Base-by-base conservation (phyloP, 768 basidiomycete species). In the Suillus cothurnatus region DNA sequence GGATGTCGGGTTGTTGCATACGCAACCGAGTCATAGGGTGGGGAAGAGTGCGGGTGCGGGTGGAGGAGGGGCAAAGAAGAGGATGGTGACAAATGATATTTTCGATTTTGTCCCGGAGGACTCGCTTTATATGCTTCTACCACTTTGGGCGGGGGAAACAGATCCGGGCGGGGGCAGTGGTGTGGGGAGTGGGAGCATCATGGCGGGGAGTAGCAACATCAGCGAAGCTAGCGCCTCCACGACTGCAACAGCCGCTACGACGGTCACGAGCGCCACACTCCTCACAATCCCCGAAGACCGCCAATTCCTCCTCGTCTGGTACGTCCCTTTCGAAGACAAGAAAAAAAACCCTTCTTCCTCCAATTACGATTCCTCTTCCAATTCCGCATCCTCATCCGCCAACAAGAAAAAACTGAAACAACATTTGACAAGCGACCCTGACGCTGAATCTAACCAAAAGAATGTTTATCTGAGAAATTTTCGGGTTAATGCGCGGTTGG, bases 91-190 rank as follows among this genome's bases (percentile, higher is more conserved):
- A 11, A 66, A 71, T 6, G 82, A 85, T 64, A 80, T 90, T 66
- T 85, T 92, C 63, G 81, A 84, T 39, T 80, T 85, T 39, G 81
- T 94, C 43, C 89, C 89, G 0, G 76, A 84, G 6, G 91, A 93
- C 17, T 85, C 86, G 28, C 79, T 93, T 61, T 92, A 89, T 73
- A 94, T 94, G 93, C 82, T 93, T 31, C 80, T 94, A 21, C 93
- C 93, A 19, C 81, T 94, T n/a, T 94, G 92, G 92, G 87, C 89
- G 11, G 85, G 88, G 21, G 89, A 91, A 68, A 91, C 86, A 1
- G 91, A 91, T 73, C 71, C 84, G 77, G 17, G 28, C 19, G 50
- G 7, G 26, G 50, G 50, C 9, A 3, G 17, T 9, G 50, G 49
- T 23, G 23, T 50, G 15, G 50, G 26, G 8, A 26, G 49, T 26